These are phyloP conservation scores for Gaertneriomyces sp. DNA, from an alignment of 192 early-diverging fungal species.

Conservation along the genomic window DNA sequence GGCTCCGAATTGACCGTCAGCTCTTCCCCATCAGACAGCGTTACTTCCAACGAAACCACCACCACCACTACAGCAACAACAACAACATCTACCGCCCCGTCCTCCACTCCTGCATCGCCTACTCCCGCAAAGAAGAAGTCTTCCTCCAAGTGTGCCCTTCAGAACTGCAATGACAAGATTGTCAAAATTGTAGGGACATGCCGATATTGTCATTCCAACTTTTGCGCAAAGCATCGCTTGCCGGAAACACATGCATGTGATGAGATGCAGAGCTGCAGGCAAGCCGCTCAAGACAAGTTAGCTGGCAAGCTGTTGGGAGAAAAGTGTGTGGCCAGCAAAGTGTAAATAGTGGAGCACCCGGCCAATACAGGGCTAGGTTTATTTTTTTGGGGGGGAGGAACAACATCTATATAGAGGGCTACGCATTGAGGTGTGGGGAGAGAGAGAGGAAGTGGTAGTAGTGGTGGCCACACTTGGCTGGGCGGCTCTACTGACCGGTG, in stretches of 20 bases:
- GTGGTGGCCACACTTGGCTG: too few species aligned
- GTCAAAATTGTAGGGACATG: conserved; percentile 74
- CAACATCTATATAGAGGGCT: too few species aligned
- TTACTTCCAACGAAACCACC: too few species aligned
- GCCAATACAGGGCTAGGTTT: too few species aligned
- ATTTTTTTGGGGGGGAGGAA: too few species aligned
- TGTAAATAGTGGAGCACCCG: conserved; percentile 32
- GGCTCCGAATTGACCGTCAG: too few species aligned
- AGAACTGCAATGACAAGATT: conserved; percentile 45
- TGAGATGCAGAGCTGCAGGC: conserved; percentile 59
- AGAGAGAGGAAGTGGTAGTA: too few species aligned
- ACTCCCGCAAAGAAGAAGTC: conserved; percentile 7
- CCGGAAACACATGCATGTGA: conserved; percentile 72
- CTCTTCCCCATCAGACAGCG: too few species aligned
- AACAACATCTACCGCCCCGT: not conserved
- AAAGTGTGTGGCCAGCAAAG: conserved; percentile 70
- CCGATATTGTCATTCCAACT: conserved; percentile 54
- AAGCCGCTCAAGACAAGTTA: conserved; percentile 56
- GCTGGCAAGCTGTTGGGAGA: conserved; percentile 61
- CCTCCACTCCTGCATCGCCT: conserved; percentile 11
- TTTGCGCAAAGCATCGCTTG: conserved; percentile 68
- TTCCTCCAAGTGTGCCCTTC: conserved; percentile 37
- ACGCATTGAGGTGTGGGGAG: too few species aligned
- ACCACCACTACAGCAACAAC: not conserved
- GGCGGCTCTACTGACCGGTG: too few species aligned